A percentile compares a stretch with the other conserved stretches of the same genome.
Evolutionary conservation across 2,329 filamentous ascomycete species (phyloP).

Genomic region (Trichoderma oligosporum): DNA sequence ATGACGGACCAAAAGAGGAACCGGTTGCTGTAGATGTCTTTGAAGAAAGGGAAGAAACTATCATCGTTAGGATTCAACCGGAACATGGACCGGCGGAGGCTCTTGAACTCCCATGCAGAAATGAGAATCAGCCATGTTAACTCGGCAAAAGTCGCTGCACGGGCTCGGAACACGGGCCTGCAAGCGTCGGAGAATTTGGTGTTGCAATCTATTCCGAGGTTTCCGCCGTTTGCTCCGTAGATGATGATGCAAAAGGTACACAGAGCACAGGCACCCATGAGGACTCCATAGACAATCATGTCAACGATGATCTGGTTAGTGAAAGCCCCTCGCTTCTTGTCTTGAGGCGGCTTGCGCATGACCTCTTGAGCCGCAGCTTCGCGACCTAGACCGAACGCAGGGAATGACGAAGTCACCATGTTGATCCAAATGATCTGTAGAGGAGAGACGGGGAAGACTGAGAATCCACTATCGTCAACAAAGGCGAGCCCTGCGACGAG

Average conservation of each 20-base stretch:
- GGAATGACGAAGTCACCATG: slow-evolving; percentile 84
- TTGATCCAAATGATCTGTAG: slow-evolving; percentile 93
- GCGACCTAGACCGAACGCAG: slow-evolving; percentile 82
- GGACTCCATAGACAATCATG: slow-evolving; percentile 73
- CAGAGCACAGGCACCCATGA: slow-evolving; percentile 69
- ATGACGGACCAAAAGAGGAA: slow-evolving; percentile 68
- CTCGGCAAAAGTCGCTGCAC: slow-evolving; percentile 69
- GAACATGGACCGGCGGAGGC: slow-evolving; percentile 68
- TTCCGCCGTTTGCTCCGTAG: slow-evolving; percentile 52
- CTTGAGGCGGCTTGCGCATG: slow-evolving; percentile 74
- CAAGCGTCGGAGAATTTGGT: slow-evolving; percentile 53
- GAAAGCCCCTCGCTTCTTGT: slow-evolving; percentile 66
- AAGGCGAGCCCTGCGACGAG: slow-evolving; percentile 79
- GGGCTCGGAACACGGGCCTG: slow-evolving; percentile 61
- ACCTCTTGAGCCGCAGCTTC: slow-evolving; percentile 72
- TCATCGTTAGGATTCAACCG: slow-evolving; percentile 54
- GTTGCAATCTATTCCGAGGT: slow-evolving; percentile 62
- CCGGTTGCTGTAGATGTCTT: slow-evolving; percentile 64
- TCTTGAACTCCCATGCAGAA: slow-evolving; percentile 75
- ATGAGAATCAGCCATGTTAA: slow-evolving; percentile 71
- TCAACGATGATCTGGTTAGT: slow-evolving; percentile 73
- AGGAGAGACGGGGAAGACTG: slow-evolving; percentile 81
- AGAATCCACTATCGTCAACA: slow-evolving; percentile 66
- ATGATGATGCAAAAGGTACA: slow-evolving; percentile 63
- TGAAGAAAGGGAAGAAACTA: slow-evolving; percentile 51